These are phyloP conservation scores for Globisporangium barbulae DNA, from an alignment of 352 stramenopile genomes.

Conservation along the genomic window DNA sequence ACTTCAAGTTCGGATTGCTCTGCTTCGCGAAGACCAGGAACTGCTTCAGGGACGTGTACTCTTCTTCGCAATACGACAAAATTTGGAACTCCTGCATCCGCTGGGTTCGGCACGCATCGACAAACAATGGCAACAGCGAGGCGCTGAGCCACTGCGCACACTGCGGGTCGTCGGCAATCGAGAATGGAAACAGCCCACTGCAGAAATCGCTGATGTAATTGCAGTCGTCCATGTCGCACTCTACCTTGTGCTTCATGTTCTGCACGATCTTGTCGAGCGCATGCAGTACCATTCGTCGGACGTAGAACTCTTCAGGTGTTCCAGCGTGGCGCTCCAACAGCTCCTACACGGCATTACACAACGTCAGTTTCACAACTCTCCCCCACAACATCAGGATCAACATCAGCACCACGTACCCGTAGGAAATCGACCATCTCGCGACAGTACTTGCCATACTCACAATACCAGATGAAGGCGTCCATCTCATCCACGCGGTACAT, in stretches of 20 bases:
- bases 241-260: conserved; percentile 71
- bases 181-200: conserved; percentile 57
- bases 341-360: conserved; percentile 15
- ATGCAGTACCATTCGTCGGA: conserved; percentile 70
- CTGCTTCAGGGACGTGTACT: conserved; percentile 66
- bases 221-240: conserved; percentile 57
- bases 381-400: not conserved
- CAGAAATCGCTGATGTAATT: conserved; percentile 65
- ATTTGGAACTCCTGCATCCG: conserved; percentile 61
- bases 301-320: conserved; percentile 37
- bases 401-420: conserved; percentile 18
- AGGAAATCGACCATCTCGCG: conserved; percentile 53
- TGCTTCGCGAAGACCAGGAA: conserved; percentile 72
- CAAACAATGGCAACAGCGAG: conserved; percentile 68
- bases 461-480: conserved; percentile 62
- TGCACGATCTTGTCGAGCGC: conserved; percentile 75
- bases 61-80: conserved; percentile 57
- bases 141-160: conserved; percentile 69
- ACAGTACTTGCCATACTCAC: conserved; percentile 36
- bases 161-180: conserved; percentile 61
- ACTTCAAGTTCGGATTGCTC: conserved; percentile 50
- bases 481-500: conserved; percentile 61
- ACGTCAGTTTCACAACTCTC: not conserved
- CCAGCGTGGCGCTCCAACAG: conserved; percentile 27
- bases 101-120: conserved; percentile 57